phyloP scores from a whole-genome alignment of 1,139 yeast species.

The Suhomyces guaymorum region DNA sequence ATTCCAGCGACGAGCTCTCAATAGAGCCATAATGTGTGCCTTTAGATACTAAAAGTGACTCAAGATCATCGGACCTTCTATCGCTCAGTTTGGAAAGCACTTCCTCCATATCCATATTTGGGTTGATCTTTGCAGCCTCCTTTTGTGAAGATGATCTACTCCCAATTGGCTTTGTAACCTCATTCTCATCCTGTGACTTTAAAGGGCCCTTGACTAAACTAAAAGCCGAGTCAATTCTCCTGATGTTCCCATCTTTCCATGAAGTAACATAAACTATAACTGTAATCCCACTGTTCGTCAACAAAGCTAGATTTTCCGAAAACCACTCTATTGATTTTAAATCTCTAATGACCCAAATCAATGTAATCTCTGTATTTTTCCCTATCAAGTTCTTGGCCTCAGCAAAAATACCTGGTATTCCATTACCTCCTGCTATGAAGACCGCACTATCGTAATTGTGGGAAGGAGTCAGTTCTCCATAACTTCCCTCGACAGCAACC shows the following conservation, averaged over 20 bases:
- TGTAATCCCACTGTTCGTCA: constrained; percentile 18
- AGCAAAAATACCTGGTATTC: constrained; percentile 28
- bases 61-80: too few relatives aligned
- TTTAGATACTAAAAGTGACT: background rate
- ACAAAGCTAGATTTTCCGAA: constrained; percentile 19
- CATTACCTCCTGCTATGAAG: constrained; percentile 31
- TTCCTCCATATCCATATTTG: background rate
- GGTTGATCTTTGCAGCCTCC: background rate
- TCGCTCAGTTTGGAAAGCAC: too few relatives aligned
- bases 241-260: too few relatives aligned
- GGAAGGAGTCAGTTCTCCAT: constrained; percentile 25
- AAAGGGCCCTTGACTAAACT: too few relatives aligned
- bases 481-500: constrained; percentile 28
- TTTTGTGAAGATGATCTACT: too few relatives aligned
- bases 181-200: too few relatives aligned
- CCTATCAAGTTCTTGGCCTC: constrained; percentile 18
- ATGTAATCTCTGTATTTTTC: constrained; percentile 12
- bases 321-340: constrained; percentile 23
- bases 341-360: constrained; percentile 26
- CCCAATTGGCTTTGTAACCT: too few relatives aligned
- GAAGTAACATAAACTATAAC: constrained; percentile 21
- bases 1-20: constrained; percentile 2
- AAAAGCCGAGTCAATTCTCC: too few relatives aligned
- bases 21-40: background rate
- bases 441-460: constrained; percentile 22